Evolutionary conservation across 1,284 basidiomycete species (phyloP).

Genomic region (Pseudozyma sp.): DNA sequence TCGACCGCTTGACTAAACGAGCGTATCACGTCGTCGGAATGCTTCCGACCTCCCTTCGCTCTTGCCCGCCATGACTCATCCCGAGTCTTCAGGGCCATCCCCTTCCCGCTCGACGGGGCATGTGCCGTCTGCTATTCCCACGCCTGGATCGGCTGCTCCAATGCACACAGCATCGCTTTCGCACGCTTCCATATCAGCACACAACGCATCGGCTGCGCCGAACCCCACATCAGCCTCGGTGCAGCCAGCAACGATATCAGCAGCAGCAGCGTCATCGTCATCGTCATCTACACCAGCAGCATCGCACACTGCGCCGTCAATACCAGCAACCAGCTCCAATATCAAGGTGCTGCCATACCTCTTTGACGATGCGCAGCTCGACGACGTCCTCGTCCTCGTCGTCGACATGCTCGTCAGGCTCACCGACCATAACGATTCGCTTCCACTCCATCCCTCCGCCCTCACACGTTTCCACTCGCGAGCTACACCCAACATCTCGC

Average conservation of each 20-base stretch:
- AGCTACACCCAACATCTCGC: constrained; percentile 64
- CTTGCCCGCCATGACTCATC: constrained; percentile 27
- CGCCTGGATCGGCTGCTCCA: constrained; percentile 12
- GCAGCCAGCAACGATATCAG: neutral
- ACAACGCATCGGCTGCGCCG: constrained; percentile 4
- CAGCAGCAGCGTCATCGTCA: constrained; percentile 3
- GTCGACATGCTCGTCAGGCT: constrained; percentile 66
- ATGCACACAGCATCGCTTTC: constrained; percentile 6
- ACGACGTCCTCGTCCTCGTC: constrained; percentile 64
- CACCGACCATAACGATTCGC: constrained; percentile 65
- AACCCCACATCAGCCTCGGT: neutral
- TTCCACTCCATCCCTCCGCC: constrained; percentile 65
- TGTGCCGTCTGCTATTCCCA: constrained; percentile 16
- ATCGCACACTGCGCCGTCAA: constrained; percentile 10
- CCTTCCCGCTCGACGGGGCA: constrained; percentile 13
- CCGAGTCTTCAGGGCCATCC: constrained; percentile 7
- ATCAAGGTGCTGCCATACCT: constrained; percentile 54
- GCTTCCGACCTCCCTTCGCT: constrained; percentile 9
- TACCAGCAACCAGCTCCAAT: neutral
- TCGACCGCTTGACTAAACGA: neutral
- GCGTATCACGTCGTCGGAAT: constrained; percentile 13
- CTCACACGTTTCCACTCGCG: constrained; percentile 67
- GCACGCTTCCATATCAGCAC: constrained; percentile 11
- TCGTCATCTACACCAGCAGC: constrained; percentile 2
- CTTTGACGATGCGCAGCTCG: constrained; percentile 63